Percentiles rank a stretch among this genome's conserved stretches.
These are phyloP conservation scores for Verticillium zaregamsianum DNA, from an alignment of 2,329 filamentous ascomycete species.

Conservation along the genomic window DNA sequence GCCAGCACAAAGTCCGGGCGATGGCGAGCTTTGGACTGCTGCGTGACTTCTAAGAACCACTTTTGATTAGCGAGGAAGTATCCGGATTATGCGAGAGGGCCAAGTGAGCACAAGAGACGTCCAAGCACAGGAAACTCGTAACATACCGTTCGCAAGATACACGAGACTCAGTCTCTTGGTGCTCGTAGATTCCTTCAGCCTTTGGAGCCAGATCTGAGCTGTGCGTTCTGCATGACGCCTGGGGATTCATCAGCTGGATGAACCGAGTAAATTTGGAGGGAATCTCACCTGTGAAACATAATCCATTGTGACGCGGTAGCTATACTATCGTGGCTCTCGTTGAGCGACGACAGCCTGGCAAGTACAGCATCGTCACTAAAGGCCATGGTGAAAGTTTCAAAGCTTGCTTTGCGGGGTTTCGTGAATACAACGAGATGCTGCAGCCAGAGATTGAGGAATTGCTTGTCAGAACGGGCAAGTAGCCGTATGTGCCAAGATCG, in stretches of 20 bases:
- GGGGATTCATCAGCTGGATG: neutral
- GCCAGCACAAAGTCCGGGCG: constrained; percentile 91
- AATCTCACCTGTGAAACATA: constrained; percentile 87
- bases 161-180: constrained; percentile 85
- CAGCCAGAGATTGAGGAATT: neutral
- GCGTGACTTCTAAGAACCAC: constrained; percentile 72
- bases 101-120: neutral
- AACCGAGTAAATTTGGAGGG: neutral
- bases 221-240: constrained; percentile 92
- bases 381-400: constrained; percentile 57
- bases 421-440: neutral
- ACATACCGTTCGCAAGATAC: constrained; percentile 88
- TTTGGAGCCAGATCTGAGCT: constrained; percentile 85
- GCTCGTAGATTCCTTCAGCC: constrained; percentile 80
- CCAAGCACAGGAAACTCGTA: neutral
- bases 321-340: constrained; percentile 97
- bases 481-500: neutral
- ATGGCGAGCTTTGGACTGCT: constrained; percentile 88
- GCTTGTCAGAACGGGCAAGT: neutral
- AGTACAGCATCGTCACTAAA: constrained; percentile 95
- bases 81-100: neutral
- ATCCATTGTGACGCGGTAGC: constrained; percentile 98
- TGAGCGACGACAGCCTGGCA: constrained; percentile 90
- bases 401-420: neutral
- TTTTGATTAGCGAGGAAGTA: neutral